A percentile compares a stretch with the other conserved stretches of the same genome.
Evolutionary conservation across 2,329 filamentous ascomycete genomes (phyloP).

Genomic region (Rugonectria rugulosa): DNA sequence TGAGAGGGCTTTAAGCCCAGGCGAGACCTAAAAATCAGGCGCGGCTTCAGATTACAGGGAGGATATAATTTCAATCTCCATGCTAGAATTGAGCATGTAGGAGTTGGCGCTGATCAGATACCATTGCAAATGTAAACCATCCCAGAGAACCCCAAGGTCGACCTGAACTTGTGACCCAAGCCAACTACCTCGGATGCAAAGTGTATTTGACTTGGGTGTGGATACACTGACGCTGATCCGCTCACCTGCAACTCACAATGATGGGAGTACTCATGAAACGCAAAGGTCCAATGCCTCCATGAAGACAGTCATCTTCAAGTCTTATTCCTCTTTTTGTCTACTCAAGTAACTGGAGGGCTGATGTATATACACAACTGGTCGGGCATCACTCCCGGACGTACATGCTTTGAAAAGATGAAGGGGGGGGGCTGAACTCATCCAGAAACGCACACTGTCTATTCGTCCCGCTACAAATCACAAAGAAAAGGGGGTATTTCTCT

Average conservation of each 20-base stretch:
- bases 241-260: too few species aligned
- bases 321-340: conserved; percentile 5
- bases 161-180: too few species aligned
- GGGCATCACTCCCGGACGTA: not conserved
- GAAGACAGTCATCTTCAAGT: too few species aligned
- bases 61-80: conserved; percentile 35
- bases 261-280: too few species aligned
- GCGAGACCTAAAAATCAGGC: conserved; percentile 12
- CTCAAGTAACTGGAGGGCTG: not conserved
- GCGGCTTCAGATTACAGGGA: conserved; percentile 20
- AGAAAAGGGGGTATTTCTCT: conserved; percentile 17
- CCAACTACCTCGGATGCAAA: too few species aligned
- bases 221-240: too few species aligned
- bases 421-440: not conserved
- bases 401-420: not conserved
- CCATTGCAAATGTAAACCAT: conserved; percentile 35
- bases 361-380: not conserved
- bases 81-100: conserved; percentile 34
- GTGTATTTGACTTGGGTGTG: too few species aligned
- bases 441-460: conserved; percentile 19
- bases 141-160: not conserved
- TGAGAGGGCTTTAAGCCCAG: not conserved
- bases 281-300: too few species aligned
- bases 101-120: conserved; percentile 42
- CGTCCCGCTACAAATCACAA: conserved; percentile 9